Base-by-base conservation (phyloP, 306 rosid species). In the Rubus parviflorus region DNA sequence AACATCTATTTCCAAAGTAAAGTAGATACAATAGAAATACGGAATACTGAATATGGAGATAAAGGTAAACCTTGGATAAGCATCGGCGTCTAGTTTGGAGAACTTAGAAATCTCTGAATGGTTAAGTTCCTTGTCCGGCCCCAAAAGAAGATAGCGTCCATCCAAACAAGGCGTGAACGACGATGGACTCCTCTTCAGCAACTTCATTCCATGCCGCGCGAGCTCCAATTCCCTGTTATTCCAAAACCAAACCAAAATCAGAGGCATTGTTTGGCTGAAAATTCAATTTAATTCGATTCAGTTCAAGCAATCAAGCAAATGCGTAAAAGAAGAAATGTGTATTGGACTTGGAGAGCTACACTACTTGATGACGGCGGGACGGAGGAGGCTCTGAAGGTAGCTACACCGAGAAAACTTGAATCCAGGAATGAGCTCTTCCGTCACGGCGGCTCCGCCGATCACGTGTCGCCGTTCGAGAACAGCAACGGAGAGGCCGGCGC, bases 371-470 rank as follows among this genome's bases (percentile, higher is more conserved):
- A 94, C 19, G 41, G 92, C 74, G 20, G 99, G 97, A 4, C 99
- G 93, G 62, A 95, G 93, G 42, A 95, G 97, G 79, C 99, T 95
- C 17, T 88, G 96, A 45, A 95, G 91, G 83, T 92, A 92, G 77
- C 99, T 95, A 77, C 97, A 95, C 47, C 99, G 92, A 66, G 97
- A 90, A 83, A 95, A 95, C 85, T 88, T 95, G 87, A 90, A 92
- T 8, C 98, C 97, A 0, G 97, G 97, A 42, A 94, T 56, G 41
- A 92, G 85, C 63, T 94, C 98, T 63, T 94, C 98, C 0, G 97
- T 89, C 0, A 92, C 91, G 41, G 98, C 95, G 43, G 98, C 98
- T 4, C 98, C 98, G 16, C 98, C 98, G 54, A 94, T 85, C 37
- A 92, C 73, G 84, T 89, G 93, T 15, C 97, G 98, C 48, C 97